Conservation (phyloP, 257 asterid species). For the Salvia hispanica region DNA sequence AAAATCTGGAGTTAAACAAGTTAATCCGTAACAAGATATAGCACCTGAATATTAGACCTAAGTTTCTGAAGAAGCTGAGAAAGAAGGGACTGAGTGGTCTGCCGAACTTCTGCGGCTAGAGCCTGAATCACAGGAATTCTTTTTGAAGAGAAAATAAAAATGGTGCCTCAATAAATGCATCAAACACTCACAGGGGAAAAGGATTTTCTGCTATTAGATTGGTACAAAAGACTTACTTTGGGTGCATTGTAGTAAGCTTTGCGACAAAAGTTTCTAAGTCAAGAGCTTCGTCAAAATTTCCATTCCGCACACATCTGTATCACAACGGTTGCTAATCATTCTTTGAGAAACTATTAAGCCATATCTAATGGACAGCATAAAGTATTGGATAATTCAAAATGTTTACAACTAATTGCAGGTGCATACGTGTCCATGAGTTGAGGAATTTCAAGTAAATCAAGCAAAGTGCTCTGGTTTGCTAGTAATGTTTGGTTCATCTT, state of each 20-base stretch:
- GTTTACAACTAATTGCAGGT: slow-evolving; percentile 17
- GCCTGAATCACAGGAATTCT: slow-evolving; percentile 97
- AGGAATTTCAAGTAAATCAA: slow-evolving; percentile 99
- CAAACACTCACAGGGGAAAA: slow-evolving; percentile 32
- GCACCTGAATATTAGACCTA: slow-evolving; percentile 93
- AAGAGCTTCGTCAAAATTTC: slow-evolving; percentile 97
- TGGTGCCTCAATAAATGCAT: slow-evolving; percentile 40
- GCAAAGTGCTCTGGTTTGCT: slow-evolving; percentile 88
- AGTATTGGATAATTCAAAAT: slow-evolving; percentile 23
- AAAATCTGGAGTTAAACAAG: slow-evolving; percentile 22
- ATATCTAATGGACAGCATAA: slow-evolving; percentile 11
- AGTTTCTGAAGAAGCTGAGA: slow-evolving; percentile 95
- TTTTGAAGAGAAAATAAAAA: slow-evolving; percentile 43
- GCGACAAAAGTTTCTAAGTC: slow-evolving; percentile 93
- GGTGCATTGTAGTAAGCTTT: slow-evolving; percentile 91
- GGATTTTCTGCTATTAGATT: slow-evolving; percentile 27
- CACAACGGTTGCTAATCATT: slow-evolving; percentile 30
- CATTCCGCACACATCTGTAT: slow-evolving; percentile 89
- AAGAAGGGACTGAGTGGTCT: slow-evolving; percentile 94
- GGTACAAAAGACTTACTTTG: slow-evolving; percentile 65
- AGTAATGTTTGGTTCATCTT: slow-evolving; percentile 88
- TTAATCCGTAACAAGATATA: slow-evolving; percentile 25
- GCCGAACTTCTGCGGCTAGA: slow-evolving; percentile 86
- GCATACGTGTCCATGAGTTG: slow-evolving; percentile 99
- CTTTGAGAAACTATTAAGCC: no score